Percentiles rank a stretch among this genome's conserved stretches.
Evolutionary conservation across 2,329 filamentous ascomycete genomes (phyloP).

Genomic region (Coniochaeta prunicola): DNA sequence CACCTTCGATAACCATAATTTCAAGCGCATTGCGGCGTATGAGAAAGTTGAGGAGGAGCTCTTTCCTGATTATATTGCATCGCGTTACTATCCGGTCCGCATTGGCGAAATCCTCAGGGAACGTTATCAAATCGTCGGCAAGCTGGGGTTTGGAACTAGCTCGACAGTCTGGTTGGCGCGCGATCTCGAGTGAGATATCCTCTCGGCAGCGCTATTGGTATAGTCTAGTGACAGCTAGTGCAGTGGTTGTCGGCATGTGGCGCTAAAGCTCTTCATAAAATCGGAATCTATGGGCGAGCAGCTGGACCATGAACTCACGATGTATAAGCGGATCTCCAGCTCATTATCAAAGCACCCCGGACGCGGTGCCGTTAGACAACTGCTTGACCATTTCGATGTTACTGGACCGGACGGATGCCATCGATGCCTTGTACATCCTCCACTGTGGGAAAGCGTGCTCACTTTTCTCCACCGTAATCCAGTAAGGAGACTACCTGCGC

Average conservation of each 20-base stretch:
- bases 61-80: constrained; percentile 9
- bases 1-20: constrained; percentile 5
- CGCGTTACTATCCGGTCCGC: constrained; percentile 12
- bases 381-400: constrained; percentile 30
- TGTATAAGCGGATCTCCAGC: constrained; percentile 31
- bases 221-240: not conserved
- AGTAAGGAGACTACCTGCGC: constrained; percentile 23
- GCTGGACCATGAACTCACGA: constrained; percentile 27
- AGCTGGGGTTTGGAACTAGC: constrained; percentile 14
- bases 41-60: constrained; percentile 14
- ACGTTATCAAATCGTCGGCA: constrained; percentile 15
- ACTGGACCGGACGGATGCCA: constrained; percentile 26
- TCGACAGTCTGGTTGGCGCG: constrained; percentile 17
- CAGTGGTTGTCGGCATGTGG: constrained; percentile 21
- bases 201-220: not conserved
- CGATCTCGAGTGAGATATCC: constrained; percentile 9
- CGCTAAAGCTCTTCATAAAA: constrained; percentile 24
- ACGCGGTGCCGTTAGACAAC: constrained; percentile 18
- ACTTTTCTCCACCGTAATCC: constrained; percentile 32
- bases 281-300: constrained; percentile 15
- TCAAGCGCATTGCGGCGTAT: not conserved
- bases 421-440: constrained; percentile 29
- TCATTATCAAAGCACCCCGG: constrained; percentile 21
- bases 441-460: constrained; percentile 33
- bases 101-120: constrained; percentile 11